These are phyloP conservation scores for Phyllosticta citriasiana DNA, from an alignment of 2,329 filamentous ascomycete genomes.

Conservation along the genomic window DNA sequence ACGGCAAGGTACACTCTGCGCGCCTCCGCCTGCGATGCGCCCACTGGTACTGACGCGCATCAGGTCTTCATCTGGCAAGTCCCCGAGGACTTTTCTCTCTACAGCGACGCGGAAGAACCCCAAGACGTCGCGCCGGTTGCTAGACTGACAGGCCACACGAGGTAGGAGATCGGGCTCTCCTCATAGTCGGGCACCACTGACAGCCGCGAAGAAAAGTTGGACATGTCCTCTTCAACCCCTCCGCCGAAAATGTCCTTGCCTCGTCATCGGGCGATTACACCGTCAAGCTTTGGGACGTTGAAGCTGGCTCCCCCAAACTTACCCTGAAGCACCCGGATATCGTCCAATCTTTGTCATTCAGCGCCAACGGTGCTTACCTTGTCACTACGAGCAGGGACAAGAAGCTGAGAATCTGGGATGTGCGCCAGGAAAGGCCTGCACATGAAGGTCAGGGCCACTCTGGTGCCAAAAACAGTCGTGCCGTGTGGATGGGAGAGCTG, in stretches of 20 bases:
- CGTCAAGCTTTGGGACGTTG: constrained; percentile 92
- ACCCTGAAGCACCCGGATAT: constrained; percentile 82
- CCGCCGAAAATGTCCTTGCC: constrained; percentile 89
- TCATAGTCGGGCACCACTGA: constrained; percentile 12
- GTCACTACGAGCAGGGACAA: constrained; percentile 96
- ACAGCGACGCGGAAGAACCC: constrained; percentile 74
- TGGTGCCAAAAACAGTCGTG: constrained; percentile 94
- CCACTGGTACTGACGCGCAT: constrained; percentile 19
- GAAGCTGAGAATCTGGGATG: constrained; percentile 96
- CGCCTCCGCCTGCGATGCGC: background rate
- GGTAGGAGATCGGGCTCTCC: constrained; percentile 53
- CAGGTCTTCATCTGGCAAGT: constrained; percentile 89
- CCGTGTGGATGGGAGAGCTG: constrained; percentile 94
- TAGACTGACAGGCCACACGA: constrained; percentile 78
- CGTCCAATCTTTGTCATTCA: constrained; percentile 93
- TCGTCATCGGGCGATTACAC: constrained; percentile 92
- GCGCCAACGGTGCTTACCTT: constrained; percentile 73
- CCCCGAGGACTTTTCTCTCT: constrained; percentile 73
- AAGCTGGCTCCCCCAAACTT: constrained; percentile 62
- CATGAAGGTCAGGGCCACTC: constrained; percentile 78
- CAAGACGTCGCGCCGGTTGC: constrained; percentile 69
- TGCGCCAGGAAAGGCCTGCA: constrained; percentile 78
- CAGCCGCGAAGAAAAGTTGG: constrained; percentile 68
- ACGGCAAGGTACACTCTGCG: constrained; percentile 58
- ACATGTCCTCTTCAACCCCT: constrained; percentile 94